These are phyloP conservation scores for Malassezia sp. DNA, from an alignment of 1,284 basidiomycete genomes.

Conservation along the genomic window DNA sequence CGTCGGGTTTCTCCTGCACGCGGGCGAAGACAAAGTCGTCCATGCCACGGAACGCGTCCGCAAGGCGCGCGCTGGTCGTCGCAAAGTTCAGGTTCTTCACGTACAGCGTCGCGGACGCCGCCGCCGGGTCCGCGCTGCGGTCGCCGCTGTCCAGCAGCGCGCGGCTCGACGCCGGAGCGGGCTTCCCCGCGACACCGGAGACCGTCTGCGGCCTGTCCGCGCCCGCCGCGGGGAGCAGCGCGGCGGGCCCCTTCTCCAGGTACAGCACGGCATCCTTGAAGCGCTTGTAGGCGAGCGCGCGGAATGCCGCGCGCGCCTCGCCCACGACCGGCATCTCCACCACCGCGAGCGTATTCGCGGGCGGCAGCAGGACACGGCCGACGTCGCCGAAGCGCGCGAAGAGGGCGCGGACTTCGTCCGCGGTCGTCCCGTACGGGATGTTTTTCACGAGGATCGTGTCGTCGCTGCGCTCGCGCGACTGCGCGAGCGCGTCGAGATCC, in stretches of 20 bases:
- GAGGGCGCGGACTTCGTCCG: slow-evolving; percentile 62
- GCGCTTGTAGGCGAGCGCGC: slow-evolving; percentile 71
- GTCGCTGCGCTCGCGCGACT: slow-evolving; percentile 46
- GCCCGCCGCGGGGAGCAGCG: slow-evolving; percentile 52
- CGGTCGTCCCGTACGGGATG: slow-evolving; percentile 79
- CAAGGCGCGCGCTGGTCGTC: slow-evolving; percentile 68
- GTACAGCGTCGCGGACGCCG: slow-evolving; percentile 72
- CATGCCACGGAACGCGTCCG: slow-evolving; percentile 61
- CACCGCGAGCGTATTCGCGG: slow-evolving; percentile 83
- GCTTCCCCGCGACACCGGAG: slow-evolving; percentile 10
- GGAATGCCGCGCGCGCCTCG: slow-evolving; percentile 53
- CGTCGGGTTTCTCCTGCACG: slow-evolving; percentile 80
- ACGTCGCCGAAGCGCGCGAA: slow-evolving; percentile 69
- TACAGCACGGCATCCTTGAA: slow-evolving; percentile 82
- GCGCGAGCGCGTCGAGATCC: slow-evolving; percentile 49
- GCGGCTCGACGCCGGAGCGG: slow-evolving; percentile 21
- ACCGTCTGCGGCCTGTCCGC: neutral
- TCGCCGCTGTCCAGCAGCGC: slow-evolving; percentile 23
- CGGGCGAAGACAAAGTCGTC: slow-evolving; percentile 77
- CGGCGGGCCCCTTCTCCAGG: slow-evolving; percentile 72
- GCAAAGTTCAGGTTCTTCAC: slow-evolving; percentile 86
- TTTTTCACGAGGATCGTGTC: slow-evolving; percentile 89
- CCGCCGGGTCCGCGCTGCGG: neutral
- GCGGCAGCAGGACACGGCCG: slow-evolving; percentile 70
- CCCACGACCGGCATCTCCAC: slow-evolving; percentile 65